Evolutionary conservation across 768 basidiomycete genomes (phyloP).

Genomic region (Russula ochroleuca): DNA sequence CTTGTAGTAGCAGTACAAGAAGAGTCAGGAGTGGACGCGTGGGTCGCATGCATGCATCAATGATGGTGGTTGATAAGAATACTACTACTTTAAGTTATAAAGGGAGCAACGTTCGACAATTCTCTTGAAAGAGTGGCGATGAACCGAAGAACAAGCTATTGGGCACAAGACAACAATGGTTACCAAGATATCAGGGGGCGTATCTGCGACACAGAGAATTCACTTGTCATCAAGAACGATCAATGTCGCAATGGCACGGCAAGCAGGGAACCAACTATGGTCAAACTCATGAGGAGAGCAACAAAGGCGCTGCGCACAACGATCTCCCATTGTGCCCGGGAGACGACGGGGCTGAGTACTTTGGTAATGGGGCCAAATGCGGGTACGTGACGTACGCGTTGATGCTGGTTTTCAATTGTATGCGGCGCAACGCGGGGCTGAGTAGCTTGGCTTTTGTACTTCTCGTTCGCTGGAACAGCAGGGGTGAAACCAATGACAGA

Average conservation of each 20-base stretch:
- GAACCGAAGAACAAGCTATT: neutral
- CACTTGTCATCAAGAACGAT: conserved; percentile 19
- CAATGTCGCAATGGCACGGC: conserved; percentile 36
- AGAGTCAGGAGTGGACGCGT: conserved; percentile 12
- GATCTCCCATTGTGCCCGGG: conserved; percentile 83
- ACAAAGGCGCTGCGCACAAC: conserved; percentile 55
- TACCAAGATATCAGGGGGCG: neutral
- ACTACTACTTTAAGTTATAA: conserved; percentile 3
- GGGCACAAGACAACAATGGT: conserved; percentile 4
- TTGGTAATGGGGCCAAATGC: conserved; percentile 71
- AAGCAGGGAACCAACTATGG: conserved; percentile 34
- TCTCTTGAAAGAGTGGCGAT: neutral
- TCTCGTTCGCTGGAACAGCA: conserved; percentile 13
- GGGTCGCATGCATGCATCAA: conserved; percentile 3
- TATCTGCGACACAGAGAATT: neutral
- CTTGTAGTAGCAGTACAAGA: conserved; percentile 18
- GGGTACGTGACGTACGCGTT: conserved; percentile 53
- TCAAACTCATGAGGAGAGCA: conserved; percentile 40
- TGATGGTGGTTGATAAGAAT: neutral
- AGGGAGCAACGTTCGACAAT: neutral
- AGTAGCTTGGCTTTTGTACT: conserved; percentile 16
- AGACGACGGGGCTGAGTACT: conserved; percentile 63
- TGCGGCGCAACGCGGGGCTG: neutral
- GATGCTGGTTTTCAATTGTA: conserved; percentile 37
- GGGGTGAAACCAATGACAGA: conserved; percentile 8